phyloP scores from a whole-genome alignment of 2,329 filamentous ascomycete genomes.

The Exophiala oligosperma region DNA sequence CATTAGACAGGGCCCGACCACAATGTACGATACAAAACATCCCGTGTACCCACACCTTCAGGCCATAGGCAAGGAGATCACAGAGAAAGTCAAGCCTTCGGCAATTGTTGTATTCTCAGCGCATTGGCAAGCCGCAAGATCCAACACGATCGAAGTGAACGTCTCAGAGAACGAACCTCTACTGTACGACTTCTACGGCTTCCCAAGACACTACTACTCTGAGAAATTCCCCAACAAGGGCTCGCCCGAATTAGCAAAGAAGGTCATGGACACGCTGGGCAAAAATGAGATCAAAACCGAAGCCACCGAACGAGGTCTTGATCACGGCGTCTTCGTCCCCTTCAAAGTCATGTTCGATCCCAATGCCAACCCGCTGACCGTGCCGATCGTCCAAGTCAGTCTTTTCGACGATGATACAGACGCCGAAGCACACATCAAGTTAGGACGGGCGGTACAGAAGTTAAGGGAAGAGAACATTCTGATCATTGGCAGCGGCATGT shows the following conservation, averaged over 20 bases:
- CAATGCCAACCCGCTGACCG: conserved; percentile 59
- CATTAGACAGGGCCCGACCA: conserved; percentile 48
- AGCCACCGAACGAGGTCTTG: conserved; percentile 64
- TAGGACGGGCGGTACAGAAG: conserved; percentile 65
- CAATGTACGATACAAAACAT: conserved; percentile 69
- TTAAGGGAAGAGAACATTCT: conserved; percentile 67
- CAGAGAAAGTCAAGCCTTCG: conserved; percentile 66
- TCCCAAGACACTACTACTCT: conserved; percentile 68
- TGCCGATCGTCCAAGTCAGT: conserved; percentile 72
- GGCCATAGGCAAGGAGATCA: conserved; percentile 68
- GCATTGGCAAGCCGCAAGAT: conserved; percentile 65
- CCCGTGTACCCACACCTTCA: conserved; percentile 66
- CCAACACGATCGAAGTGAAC: conserved; percentile 63
- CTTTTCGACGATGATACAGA: conserved; percentile 63
- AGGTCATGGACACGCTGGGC: conserved; percentile 57
- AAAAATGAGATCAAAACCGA: conserved; percentile 60
- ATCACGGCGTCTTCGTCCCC: conserved; percentile 73
- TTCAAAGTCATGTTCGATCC: conserved; percentile 64
- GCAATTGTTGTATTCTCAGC: conserved; percentile 76
- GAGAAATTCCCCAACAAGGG: conserved; percentile 66
- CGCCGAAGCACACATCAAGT: conserved; percentile 63
- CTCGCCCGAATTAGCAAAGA: conserved; percentile 58
- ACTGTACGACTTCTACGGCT: conserved; percentile 76
- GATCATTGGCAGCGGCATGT: conserved; percentile 73
- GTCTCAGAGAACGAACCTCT: conserved; percentile 63